These are phyloP conservation scores for Salix koriyanagi DNA, from an alignment of 345 rosid genomes.

Conservation along the genomic window DNA sequence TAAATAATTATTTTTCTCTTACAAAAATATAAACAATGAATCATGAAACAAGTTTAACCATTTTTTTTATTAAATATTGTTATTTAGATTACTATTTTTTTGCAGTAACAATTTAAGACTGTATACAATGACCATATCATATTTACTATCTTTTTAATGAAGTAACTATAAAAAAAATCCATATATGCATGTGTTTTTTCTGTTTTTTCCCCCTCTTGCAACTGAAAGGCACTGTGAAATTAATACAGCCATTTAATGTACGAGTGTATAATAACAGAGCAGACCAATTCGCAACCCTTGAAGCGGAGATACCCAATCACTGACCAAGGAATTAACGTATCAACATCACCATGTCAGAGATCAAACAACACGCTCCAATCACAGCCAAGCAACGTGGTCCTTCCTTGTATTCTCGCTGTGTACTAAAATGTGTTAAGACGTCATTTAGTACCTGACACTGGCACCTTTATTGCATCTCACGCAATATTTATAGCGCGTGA, in stretches of 20 bases:
- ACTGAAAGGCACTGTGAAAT: not conserved
- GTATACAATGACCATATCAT: no score
- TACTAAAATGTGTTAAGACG: slow-evolving; percentile 8
- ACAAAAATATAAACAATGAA: no score
- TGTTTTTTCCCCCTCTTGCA: no score
- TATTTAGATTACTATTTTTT: no score
- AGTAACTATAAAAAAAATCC: no score
- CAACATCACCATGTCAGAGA: slow-evolving; percentile 20
- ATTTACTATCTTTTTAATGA: no score
- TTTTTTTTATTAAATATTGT: no score
- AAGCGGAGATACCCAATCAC: slow-evolving; percentile 34
- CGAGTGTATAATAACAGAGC: not conserved
- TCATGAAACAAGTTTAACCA: no score
- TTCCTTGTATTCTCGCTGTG: not conserved
- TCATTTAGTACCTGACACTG: slow-evolving; percentile 13
- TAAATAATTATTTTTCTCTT: no score
- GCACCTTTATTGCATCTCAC: slow-evolving; percentile 6
- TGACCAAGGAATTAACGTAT: slow-evolving; percentile 24
- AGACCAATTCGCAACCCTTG: slow-evolving; percentile 11
- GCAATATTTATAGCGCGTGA: slow-evolving; percentile 19
- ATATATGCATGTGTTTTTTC: no score
- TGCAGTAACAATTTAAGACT: no score
- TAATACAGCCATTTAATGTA: slow-evolving; percentile 5
- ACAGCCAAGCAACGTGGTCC: slow-evolving; percentile 5
- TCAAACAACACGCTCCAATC: slow-evolving; percentile 16